These are phyloP conservation scores for Russula brevipes DNA, from an alignment of 768 basidiomycete species.

Conservation along the genomic window DNA sequence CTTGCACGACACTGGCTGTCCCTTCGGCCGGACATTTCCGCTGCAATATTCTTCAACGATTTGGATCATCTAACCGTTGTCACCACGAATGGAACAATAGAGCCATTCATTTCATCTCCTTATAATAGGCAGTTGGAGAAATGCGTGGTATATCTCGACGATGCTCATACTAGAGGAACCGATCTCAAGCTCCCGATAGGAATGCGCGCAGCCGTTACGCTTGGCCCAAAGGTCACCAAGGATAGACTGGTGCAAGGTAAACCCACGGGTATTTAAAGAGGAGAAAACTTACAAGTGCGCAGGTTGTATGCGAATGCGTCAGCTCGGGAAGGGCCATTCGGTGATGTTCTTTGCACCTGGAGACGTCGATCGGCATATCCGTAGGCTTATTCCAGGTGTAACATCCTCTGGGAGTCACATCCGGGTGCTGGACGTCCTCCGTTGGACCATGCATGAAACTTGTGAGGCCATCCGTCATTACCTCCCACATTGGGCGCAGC, in stretches of 20 bases:
- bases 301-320: slow-evolving; percentile 25
- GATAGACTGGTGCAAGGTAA: slow-evolving; percentile 49
- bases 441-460: slow-evolving; percentile 22
- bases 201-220: slow-evolving; percentile 43
- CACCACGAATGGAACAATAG: slow-evolving; percentile 34
- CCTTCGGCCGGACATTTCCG: slow-evolving; percentile 30
- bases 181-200: slow-evolving; percentile 45
- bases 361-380: slow-evolving; percentile 18
- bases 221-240: slow-evolving; percentile 49
- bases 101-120: slow-evolving; percentile 37
- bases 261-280: neutral
- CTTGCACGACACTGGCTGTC: slow-evolving; percentile 41
- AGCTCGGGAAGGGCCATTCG: slow-evolving; percentile 21
- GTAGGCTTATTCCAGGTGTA: neutral
- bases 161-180: slow-evolving; percentile 50
- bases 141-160: slow-evolving; percentile 49
- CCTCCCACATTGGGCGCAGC: slow-evolving; percentile 19
- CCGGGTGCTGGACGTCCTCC: slow-evolving; percentile 13
- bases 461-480: slow-evolving; percentile 19
- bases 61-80: slow-evolving; percentile 35
- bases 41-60: slow-evolving; percentile 39
- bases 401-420: neutral
- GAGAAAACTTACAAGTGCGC: neutral
- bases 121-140: slow-evolving; percentile 35
- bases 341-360: slow-evolving; percentile 20